Base-by-base conservation (phyloP, 176 grass and related monocot species). In the Bolboschoenus planiculmis region DNA sequence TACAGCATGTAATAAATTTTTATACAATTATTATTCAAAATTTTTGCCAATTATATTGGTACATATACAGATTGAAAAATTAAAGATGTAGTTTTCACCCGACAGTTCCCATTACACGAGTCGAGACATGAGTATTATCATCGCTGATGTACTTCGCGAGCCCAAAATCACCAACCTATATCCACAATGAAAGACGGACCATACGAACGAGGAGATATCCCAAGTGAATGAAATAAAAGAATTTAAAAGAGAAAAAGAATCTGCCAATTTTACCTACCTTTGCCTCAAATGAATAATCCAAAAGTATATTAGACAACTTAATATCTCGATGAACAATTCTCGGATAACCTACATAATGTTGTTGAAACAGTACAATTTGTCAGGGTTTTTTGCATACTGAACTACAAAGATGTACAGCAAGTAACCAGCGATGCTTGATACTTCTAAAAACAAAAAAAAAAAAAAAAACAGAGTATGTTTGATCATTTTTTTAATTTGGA, bases 301-400 rank as follows among this genome's bases (percentile, higher is more conserved):
- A 83, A 50, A 87, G 80, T 64, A 87, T 87, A 67, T 87, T 87
- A 13, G 86, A 74, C 10, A 68, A 83, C 55, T 87, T 83, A 59
- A 87, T 75, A 78, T 87, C 86, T 39, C 80, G 80, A 39, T 87
- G 86, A 44, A 87, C 47, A 3, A 87, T 87, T 82, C 80, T 83
- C 36, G 86, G 86, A 42, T 87, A 27, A 78, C 86, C 86, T 87
- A 48, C 37, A 46, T 10, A 81, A 39, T 86, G 46, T 73, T 44
- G 40, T 47, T 75, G 4, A 75, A 75, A 48, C 11, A 48, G 10
- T 75, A 72, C 42, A 48, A 29, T 75, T 15, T 75, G 33, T 79
- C 29, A 79, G 15, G n/a, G 5, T 21, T 16, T 79, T 37, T 42
- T 56, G 55, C 53, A 40, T 16, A 79, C 1, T 16, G 54, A 75